Evolutionary conservation across 2,329 filamentous ascomycete species (phyloP), one percentile per base, ranked within the genome.

Genomic region (Apiospora kogelbergensis): DNA sequence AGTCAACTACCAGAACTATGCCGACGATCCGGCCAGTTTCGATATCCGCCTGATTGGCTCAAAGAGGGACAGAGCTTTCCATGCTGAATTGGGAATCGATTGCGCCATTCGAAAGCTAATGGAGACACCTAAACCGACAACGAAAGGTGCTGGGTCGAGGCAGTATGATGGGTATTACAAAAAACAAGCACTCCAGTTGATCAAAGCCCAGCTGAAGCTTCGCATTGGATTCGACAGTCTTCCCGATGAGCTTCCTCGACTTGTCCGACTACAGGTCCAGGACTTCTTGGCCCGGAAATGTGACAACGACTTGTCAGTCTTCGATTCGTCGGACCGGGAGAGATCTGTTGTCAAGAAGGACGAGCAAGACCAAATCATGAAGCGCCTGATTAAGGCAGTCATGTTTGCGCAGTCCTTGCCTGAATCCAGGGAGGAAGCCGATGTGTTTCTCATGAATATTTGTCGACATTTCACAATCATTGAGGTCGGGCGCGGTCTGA

Each of bases 391-490:
- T 70, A 98, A 97, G 79, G 94, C 95, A 1, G 87, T 93, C 75
- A 93, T 98, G 79, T 94, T 92, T 77, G 93, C 95, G 0, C 89
- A 92, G 57, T 97, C 94, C 0, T 83, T 98, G 10, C 89, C 93
- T 0, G 93, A 95, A 42, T 90, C 98, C 71, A 90, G 93, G 72
- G 85, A 90, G 11, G 91, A 94, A 65, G 93, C 95, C 0, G 89
- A 90, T 45, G 79, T 88, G 6, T 91, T 99, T 71, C 84, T 98
- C 30, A 85, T 89, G 63, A 93, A 96, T 75, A 84, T 98, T 11
- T 97, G 94, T 76, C 91, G 91, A 66, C 97, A 99, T 79, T 95
- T 99, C 73, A 92, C 94, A 2, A 88, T 99, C 60, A 84, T 99
- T 40, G 96, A 99, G 79, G 86, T 99, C 30, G 95, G 95, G 10